phyloP scores from a whole-genome alignment of 306 rosid genomes.

The Spatholobus suberectus region DNA sequence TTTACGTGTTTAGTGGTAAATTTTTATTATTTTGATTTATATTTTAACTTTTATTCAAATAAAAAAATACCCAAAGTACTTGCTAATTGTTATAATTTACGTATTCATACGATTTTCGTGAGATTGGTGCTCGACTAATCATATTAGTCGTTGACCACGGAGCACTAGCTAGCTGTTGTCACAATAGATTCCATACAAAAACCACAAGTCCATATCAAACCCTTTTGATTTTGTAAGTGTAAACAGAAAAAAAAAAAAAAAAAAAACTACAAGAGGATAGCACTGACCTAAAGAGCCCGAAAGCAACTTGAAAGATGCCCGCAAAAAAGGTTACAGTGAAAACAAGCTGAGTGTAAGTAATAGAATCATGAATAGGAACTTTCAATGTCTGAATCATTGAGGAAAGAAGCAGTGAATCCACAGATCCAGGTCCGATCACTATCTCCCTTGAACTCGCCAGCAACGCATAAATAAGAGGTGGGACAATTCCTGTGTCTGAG shows the following conservation, averaged over 20 bases:
- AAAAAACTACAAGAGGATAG: neutral
- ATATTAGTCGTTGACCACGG: neutral
- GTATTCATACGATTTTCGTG: too few relatives aligned
- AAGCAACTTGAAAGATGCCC: constrained; percentile 72
- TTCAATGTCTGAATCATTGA: constrained; percentile 66
- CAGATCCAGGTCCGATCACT: constrained; percentile 76
- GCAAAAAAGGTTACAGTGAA: constrained; percentile 75
- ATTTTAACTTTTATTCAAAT: too few relatives aligned
- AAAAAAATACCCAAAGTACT: too few relatives aligned
- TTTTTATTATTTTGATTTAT: too few relatives aligned
- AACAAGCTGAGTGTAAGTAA: constrained; percentile 62
- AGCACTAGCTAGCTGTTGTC: neutral
- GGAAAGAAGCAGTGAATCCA: constrained; percentile 72
- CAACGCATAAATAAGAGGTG: constrained; percentile 73
- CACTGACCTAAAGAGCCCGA: constrained; percentile 58
- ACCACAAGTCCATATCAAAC: neutral
- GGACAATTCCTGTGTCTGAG: constrained; percentile 75
- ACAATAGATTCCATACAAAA: neutral
- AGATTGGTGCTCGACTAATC: neutral
- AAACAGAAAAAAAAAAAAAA: too few relatives aligned
- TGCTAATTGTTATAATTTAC: too few relatives aligned
- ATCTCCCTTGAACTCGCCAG: constrained; percentile 73
- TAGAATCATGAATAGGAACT: constrained; percentile 57
- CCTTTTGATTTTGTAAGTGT: neutral
- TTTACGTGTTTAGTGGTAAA: too few relatives aligned